These are phyloP conservation scores for Linderniella brevidens DNA, from an alignment of 257 asterid species.

Conservation along the genomic window DNA sequence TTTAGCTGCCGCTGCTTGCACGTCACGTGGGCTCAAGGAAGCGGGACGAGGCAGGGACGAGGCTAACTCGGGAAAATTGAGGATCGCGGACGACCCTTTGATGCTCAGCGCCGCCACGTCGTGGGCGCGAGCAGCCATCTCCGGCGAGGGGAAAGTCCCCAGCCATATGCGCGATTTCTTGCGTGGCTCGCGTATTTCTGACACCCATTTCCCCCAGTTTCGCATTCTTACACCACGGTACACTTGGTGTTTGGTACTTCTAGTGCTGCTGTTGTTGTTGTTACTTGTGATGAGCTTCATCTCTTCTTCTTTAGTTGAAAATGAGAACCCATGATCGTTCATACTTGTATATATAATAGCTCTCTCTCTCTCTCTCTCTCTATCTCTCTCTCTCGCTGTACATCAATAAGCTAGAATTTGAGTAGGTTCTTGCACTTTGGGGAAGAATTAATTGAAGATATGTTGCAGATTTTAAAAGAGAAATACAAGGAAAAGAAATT, in stretches of 20 bases:
- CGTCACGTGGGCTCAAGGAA: slow-evolving; percentile 8
- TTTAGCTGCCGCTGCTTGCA: neutral
- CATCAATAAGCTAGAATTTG: too few relatives aligned
- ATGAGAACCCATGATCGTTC: too few relatives aligned
- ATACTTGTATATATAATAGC: too few relatives aligned
- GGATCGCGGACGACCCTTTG: slow-evolving; percentile 29
- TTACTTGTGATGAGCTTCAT: too few relatives aligned
- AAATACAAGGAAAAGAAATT: too few relatives aligned
- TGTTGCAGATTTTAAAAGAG: too few relatives aligned
- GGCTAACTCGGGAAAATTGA: slow-evolving; percentile 28
- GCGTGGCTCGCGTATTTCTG: slow-evolving; percentile 72
- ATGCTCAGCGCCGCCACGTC: slow-evolving; percentile 61
- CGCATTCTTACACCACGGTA: slow-evolving; percentile 82
- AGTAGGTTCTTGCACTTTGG: too few relatives aligned
- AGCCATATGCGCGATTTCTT: slow-evolving; percentile 81
- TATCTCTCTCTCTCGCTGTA: too few relatives aligned
- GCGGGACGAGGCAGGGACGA: slow-evolving; percentile 24
- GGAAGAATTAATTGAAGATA: too few relatives aligned
- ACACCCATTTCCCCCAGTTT: slow-evolving; percentile 88
- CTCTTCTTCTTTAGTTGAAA: too few relatives aligned
- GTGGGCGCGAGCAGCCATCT: slow-evolving; percentile 91
- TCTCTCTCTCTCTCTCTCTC: too few relatives aligned
- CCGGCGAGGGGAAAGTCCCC: slow-evolving; percentile 63
- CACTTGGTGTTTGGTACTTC: slow-evolving; percentile 38
- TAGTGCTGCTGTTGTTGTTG: neutral